phyloP scores from a whole-genome alignment of 1,284 basidiomycete genomes.

The Austroboletus niveus region DNA sequence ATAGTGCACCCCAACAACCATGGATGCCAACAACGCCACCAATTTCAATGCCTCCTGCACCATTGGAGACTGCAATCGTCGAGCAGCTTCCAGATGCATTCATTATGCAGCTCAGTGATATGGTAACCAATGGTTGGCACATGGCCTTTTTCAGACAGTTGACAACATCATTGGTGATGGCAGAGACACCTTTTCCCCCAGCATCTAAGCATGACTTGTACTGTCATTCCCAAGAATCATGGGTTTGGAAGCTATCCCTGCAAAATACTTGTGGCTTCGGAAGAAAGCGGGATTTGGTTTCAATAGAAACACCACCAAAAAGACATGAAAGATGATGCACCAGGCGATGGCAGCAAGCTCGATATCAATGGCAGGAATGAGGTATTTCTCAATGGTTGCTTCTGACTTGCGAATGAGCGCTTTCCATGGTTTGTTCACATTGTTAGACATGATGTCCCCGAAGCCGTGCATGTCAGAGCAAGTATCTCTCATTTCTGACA shows the following conservation, averaged over 20 bases:
- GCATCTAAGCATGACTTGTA: constrained; percentile 28
- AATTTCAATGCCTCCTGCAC: constrained; percentile 47
- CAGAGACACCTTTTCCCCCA: constrained; percentile 35
- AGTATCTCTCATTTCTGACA: constrained; percentile 35
- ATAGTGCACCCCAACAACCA: constrained; percentile 37
- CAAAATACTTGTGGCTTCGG: constrained; percentile 31
- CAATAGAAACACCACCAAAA: constrained; percentile 42
- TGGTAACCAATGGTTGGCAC: constrained; percentile 36
- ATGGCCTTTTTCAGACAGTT: constrained; percentile 48
- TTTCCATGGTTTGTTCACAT: constrained; percentile 25
- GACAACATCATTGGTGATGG: constrained; percentile 44
- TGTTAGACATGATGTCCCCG: constrained; percentile 10
- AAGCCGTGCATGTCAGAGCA: constrained; percentile 2
- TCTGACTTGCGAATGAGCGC: constrained; percentile 31
- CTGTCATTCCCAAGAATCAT: constrained; percentile 28
- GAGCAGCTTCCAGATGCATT: neutral
- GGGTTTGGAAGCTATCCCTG: constrained; percentile 37
- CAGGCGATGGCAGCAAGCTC: constrained; percentile 42
- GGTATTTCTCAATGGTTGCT: constrained; percentile 20
- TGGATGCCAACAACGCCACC: constrained; percentile 43
- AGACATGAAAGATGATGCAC: constrained; percentile 41
- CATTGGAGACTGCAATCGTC: constrained; percentile 37
- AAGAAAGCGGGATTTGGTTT: constrained; percentile 9
- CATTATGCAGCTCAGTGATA: constrained; percentile 15
- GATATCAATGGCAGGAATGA: constrained; percentile 12